These are phyloP conservation scores for Annulohypoxylon stygium DNA, from an alignment of 495 filamentous ascomycete species.

Conservation along the genomic window DNA sequence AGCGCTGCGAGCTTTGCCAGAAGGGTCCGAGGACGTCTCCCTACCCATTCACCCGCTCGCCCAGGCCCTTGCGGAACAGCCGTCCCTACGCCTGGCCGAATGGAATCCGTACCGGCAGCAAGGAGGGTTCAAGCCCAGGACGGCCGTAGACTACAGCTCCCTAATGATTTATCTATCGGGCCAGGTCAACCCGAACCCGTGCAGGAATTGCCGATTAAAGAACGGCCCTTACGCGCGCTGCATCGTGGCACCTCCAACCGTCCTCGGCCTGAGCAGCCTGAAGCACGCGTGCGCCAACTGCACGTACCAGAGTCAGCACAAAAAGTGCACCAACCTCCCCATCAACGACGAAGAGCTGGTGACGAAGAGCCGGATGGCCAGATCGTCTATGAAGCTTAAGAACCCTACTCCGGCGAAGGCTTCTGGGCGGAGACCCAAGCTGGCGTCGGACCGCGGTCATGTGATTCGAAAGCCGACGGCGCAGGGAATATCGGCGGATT, in stretches of 20 bases:
- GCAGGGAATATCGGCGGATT: slow-evolving; percentile 22
- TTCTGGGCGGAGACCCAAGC: slow-evolving; percentile 30
- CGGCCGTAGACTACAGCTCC: slow-evolving; percentile 41
- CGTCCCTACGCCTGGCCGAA: slow-evolving; percentile 39
- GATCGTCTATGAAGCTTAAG: slow-evolving; percentile 25
- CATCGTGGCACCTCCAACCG: slow-evolving; percentile 38
- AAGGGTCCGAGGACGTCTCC: slow-evolving; percentile 15
- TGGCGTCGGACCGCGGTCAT: slow-evolving; percentile 5
- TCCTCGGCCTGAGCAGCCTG: slow-evolving; percentile 35
- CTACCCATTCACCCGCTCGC: slow-evolving; percentile 40
- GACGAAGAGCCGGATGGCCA: slow-evolving; percentile 29
- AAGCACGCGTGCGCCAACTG: slow-evolving; percentile 49
- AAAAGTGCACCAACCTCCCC: slow-evolving; percentile 43
- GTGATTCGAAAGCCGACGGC: slow-evolving; percentile 28
- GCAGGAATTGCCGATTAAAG: slow-evolving; percentile 42
- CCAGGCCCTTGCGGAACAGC: slow-evolving; percentile 35
- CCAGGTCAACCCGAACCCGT: slow-evolving; percentile 47
- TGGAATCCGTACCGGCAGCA: slow-evolving; percentile 46
- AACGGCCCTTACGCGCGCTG: slow-evolving; percentile 46
- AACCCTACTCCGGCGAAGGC: slow-evolving; percentile 7
- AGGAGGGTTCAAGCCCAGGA: slow-evolving; percentile 39
- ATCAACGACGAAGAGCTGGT: slow-evolving; percentile 38
- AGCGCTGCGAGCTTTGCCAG: slow-evolving; percentile 31
- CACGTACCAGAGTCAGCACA: slow-evolving; percentile 48
- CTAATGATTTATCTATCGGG: slow-evolving; percentile 51